Percentiles rank a stretch among this genome's conserved stretches.
Conservation (phyloP, 805 yeast species). For the Wickerhamiella lipophila region DNA sequence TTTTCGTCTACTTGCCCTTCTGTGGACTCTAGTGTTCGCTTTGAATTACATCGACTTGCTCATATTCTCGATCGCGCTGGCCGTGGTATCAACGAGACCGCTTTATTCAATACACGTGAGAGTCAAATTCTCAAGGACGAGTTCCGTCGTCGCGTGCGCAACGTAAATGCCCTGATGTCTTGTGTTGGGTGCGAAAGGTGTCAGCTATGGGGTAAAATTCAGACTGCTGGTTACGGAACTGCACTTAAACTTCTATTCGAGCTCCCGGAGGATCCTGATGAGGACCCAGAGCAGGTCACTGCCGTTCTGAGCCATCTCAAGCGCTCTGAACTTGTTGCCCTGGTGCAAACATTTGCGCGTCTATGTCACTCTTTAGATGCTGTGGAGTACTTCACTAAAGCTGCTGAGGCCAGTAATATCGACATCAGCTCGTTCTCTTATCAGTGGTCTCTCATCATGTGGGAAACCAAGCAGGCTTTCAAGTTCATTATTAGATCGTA, state of each 20-base stretch:
- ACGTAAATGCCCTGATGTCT: constrained; percentile 88
- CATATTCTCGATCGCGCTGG: constrained; percentile 23
- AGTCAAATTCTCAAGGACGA: constrained; percentile 58
- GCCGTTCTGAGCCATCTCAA: constrained; percentile 46
- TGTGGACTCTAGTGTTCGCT: constrained; percentile 36
- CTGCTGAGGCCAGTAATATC: constrained; percentile 15
- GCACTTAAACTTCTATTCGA: constrained; percentile 85
- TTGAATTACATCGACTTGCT: constrained; percentile 33
- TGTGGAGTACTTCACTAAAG: constrained; percentile 46
- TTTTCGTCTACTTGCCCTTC: constrained; percentile 35
- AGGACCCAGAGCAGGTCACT: constrained; percentile 33
- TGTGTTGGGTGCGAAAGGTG: constrained; percentile 98
- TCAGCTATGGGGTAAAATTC: constrained; percentile 95
- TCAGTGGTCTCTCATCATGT: constrained; percentile 40
- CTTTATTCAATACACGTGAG: constrained; percentile 33
- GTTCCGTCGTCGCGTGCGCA: constrained; percentile 71
- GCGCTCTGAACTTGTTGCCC: constrained; percentile 76
- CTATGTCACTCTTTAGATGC: constrained; percentile 73
- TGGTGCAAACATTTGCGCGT: constrained; percentile 85
- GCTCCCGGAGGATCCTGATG: constrained; percentile 39
- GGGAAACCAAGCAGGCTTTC: constrained; percentile 46
- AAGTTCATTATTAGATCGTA: constrained; percentile 56
- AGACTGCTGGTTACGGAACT: constrained; percentile 95
- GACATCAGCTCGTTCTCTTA: constrained; percentile 23
- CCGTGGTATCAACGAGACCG: constrained; percentile 39